Base-by-base conservation (phyloP, 345 rosid species). In the Pseudoturritis turrita region DNA sequence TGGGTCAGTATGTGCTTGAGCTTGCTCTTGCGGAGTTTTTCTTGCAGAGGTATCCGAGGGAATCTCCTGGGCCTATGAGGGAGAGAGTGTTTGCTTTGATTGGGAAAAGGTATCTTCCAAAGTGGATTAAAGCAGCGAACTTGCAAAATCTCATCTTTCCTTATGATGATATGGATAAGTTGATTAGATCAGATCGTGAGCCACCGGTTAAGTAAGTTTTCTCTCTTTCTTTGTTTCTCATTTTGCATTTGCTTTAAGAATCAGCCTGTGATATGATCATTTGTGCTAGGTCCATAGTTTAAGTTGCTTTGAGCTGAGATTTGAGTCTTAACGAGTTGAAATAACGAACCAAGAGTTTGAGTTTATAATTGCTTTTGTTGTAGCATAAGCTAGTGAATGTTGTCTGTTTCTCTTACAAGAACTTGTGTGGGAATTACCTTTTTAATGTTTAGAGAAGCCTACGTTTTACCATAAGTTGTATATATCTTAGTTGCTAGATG, bases 1-100 rank as follows among this genome's bases (percentile, higher is more conserved):
- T 91, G 69, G 99, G 97, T 56, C 99, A 95, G 75, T 95, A 88
- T 54, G 99, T 95, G 73, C 81, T 95, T 61, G 99, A 95, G 81
- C 73, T 95, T 84, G 90, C 90, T 2, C 43, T 89, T 12, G 77
- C 89, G 3, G 98, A 91, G 82, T 88, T 69, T 82, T 89, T 88
- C 81, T 54, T 94, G 84, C 96, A 94, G 87, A 83, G 93, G 82
- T 94, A 88, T 68, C 98, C 97, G 4, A 84, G 98, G 79, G 96
- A 95, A 17, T 83, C 88, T 1, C 99, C 97, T 0, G 97, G 87
- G 2, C 97, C 97, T 1, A 78, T 95, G 88, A 87, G 97, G 86
- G 97, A 95, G 78, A 89, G 99, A 70, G 96, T 87, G 70, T 95
- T 78, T 80, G 96, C 79, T 52, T 83, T 95, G 89, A 87, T 91